Evolutionary conservation across 2,329 filamentous ascomycete genomes (phyloP).

Genomic region (Fusarium nelsonii): DNA sequence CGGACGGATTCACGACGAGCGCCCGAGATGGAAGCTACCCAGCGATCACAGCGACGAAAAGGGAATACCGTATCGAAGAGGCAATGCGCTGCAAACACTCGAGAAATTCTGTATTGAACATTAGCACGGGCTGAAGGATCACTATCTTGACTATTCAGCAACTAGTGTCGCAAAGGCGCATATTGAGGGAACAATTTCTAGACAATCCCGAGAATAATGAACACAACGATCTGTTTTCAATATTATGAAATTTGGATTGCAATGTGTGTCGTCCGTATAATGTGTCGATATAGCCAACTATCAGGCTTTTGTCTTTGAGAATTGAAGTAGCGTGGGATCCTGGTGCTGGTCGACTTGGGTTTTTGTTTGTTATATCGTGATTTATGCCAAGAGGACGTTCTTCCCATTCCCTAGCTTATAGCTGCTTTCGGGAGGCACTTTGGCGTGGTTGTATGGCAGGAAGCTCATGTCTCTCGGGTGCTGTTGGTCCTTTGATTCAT

Average conservation of each 20-base stretch:
- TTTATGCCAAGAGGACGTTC: not conserved
- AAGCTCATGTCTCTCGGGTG: not conserved
- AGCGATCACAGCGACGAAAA: not conserved
- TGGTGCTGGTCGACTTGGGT: not conserved
- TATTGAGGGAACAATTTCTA: not conserved
- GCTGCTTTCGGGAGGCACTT: not conserved
- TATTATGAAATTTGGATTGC: not conserved
- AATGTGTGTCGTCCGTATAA: not conserved
- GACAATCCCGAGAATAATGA: constrained; percentile 26
- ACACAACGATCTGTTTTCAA: constrained; percentile 15
- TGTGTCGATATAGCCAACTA: not conserved
- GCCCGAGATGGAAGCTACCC: not conserved
- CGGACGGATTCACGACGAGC: not conserved
- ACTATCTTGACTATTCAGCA: not conserved
- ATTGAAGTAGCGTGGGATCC: not conserved
- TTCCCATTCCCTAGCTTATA: not conserved
- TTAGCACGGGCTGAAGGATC: not conserved
- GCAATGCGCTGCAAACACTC: not conserved
- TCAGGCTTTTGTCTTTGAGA: not conserved
- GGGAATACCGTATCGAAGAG: not conserved
- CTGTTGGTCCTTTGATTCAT: too few relatives aligned
- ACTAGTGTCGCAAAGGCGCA: constrained; percentile 1
- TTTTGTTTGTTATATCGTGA: too few relatives aligned
- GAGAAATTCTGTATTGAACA: not conserved
- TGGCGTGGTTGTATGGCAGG: too few relatives aligned